Base-by-base conservation (phyloP, 768 basidiomycete species). In the Strobilomyces confusus region DNA sequence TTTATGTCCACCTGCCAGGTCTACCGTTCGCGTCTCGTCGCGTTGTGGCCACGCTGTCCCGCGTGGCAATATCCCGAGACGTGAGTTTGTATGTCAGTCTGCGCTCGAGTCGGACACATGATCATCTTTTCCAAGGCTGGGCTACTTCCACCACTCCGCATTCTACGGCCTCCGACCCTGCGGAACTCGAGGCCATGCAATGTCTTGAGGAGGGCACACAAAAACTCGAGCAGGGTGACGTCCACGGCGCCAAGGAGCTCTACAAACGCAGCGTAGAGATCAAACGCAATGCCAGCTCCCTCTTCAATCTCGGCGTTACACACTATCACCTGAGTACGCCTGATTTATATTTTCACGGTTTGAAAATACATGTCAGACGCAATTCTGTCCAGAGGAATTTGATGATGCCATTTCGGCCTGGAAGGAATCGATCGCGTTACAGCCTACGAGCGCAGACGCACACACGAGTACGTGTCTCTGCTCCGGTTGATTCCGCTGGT, bases 221-320 rank as follows among this genome's bases (percentile, higher is more conserved):
- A 60, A 89, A 89, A 62, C 75, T 93, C 33, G 92, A 92, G 68
- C 89, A 92, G 63, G 92, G 92, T 20, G 92, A 93, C 57, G 82
- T 93, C 4, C 77, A 87, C 60, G 81, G 77, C 47, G 91, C 91
- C 48, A 92, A 87, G 68, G 75, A 75, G 44, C 76, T 89, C 36
- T 93, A 92, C 71, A 75, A 80, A 68, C 82, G 89, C 59, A 91
- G 89, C 62, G 80, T 84, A 26, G 84, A 91, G 63, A 89, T 93
- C 52, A 85, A 86, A 66, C 80, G 83, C 54, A 88, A 79, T 50
- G 87, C 89, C 11, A 89, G 86, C 67, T 84, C 87, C 13, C 77
- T 93, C 36, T 93, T 92, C 72, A 93, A 93, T 66, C 78, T 92
- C 14, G 91, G 92, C 40, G 92, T 93, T 29, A 91, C 92, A 5